Base-by-base conservation (phyloP, 2,329 filamentous ascomycete genomes). In the Trichoderma sp. region DNA sequence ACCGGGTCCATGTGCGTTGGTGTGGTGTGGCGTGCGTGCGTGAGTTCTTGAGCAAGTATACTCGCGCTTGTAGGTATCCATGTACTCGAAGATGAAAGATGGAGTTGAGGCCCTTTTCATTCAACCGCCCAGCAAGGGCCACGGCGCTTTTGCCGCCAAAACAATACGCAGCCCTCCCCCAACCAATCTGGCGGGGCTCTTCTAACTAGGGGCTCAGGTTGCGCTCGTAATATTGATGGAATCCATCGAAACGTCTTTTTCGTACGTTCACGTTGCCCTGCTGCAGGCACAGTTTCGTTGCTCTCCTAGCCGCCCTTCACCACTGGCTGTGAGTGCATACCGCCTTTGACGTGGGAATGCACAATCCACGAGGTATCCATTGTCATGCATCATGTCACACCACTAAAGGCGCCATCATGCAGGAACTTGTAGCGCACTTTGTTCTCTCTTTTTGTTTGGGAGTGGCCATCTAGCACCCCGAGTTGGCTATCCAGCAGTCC, bases 361-460 rank as follows among this genome's bases (percentile, higher is more conserved):
- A 53, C 45, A 53, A 53, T 21, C n/a, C 45, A 24, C 45, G n/a
- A 53, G 9, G 21, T 41, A 27, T 56, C 38, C 69, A 50, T 63
- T 31, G 69, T 53, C 56, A 38, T 64, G 69, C 60, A 64, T 41
- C 68, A 6, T 45, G 68, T 62, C 68, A 59, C 59, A 38, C 68
- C 68, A 21, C 68, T 71, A 24, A 31, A 31, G 53, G 68, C 56
- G 35, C 65, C 45, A 33, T 9, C 56, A 65, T 72, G 68, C 68
- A 72, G 68, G 68, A 72, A 72, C 68, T 50, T 63, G 56, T 50
- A 18, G 38, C 68, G 68, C 68, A 63, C 56, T 18, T 72, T 72
- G 33, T 41, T 65, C 35, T 38, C 38, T 41, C 38, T 63, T 35
- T 41, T 41, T 41, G 38, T 41, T 18, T 38, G 35, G 35, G 35